Conservation (phyloP, 2,329 filamentous ascomycete genomes). For the Niveomyces coronatus region DNA sequence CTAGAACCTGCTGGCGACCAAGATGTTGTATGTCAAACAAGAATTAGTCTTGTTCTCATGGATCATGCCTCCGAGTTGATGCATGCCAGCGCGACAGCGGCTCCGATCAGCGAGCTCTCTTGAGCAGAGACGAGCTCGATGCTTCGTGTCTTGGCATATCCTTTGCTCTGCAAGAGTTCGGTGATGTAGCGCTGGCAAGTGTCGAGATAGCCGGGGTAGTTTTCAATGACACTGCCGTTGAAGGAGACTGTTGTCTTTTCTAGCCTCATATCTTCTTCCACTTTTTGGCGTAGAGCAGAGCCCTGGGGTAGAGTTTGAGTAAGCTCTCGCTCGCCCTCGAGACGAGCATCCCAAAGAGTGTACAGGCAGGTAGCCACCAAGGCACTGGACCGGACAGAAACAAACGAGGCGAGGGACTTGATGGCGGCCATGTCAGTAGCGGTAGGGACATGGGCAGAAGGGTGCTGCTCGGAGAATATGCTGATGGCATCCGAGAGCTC, state of each 20-base stretch:
- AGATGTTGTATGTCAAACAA: constrained; percentile 9
- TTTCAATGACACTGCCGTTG: constrained; percentile 71
- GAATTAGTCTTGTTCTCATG: constrained; percentile 7
- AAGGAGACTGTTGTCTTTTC: constrained; percentile 55
- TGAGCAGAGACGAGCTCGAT: constrained; percentile 58
- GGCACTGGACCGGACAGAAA: constrained; percentile 48
- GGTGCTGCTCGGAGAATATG: constrained; percentile 40
- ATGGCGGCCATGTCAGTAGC: constrained; percentile 40
- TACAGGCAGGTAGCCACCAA: constrained; percentile 49
- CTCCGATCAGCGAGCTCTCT: constrained; percentile 66
- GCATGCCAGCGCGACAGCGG: constrained; percentile 57
- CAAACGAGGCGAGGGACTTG: constrained; percentile 40
- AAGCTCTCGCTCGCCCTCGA: constrained; percentile 33
- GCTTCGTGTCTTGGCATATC: constrained; percentile 26
- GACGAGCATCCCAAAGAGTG: constrained; percentile 47
- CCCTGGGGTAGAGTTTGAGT: constrained; percentile 19
- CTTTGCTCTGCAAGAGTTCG: constrained; percentile 35
- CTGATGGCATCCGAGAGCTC: constrained; percentile 33
- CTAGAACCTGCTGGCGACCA: no score
- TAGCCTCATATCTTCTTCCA: constrained; percentile 40
- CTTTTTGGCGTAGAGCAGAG: constrained; percentile 29
- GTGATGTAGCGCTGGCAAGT: constrained; percentile 55
- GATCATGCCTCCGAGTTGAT: constrained; percentile 16
- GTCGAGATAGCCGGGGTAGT: constrained; percentile 58
- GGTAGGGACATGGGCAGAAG: constrained; percentile 30